phyloP scores from a whole-genome alignment of 257 asterid genomes.

The Verbascum thapsus region DNA sequence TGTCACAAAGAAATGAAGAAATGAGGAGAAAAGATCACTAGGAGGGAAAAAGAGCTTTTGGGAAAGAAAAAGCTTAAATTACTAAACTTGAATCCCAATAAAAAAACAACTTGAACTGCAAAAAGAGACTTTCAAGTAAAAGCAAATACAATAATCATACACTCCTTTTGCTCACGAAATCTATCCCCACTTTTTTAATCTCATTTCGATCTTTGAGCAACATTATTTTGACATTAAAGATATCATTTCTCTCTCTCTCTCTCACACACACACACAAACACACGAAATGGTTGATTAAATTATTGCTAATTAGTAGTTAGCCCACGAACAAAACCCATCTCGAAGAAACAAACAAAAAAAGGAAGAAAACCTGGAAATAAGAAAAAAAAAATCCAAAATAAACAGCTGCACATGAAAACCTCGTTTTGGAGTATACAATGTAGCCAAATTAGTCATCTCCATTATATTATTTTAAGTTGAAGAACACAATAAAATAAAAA shows the following conservation, averaged over 20 bases:
- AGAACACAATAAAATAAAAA: no score
- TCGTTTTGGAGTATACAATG: conserved; percentile 30
- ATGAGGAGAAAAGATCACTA: conserved; percentile 21
- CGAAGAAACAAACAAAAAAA: not conserved
- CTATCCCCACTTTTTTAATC: conserved; percentile 24
- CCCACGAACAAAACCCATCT: not conserved
- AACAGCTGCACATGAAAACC: conserved; percentile 18
- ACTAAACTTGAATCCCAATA: conserved; percentile 38
- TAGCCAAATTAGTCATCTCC: conserved; percentile 29
- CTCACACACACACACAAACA: no score
- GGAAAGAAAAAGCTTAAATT: conserved; percentile 37
- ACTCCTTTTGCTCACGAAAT: conserved; percentile 36
- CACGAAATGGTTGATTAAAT: no score
- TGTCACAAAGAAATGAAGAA: conserved; percentile 6
- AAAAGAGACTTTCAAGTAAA: conserved; percentile 43
- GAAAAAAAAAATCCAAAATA: not conserved
- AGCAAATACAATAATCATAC: conserved; percentile 64
- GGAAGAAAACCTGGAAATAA: not conserved
- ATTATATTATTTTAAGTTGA: no score
- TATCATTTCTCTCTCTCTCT: not conserved
- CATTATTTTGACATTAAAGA: conserved; percentile 1
- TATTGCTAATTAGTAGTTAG: no score
- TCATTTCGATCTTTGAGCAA: conserved; percentile 39
- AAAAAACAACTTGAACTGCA: conserved; percentile 34
- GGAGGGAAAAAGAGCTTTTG: conserved; percentile 23